Conservation (phyloP, 1,284 basidiomycete genomes). For the Cutaneotrichosporon dermatis region DNA sequence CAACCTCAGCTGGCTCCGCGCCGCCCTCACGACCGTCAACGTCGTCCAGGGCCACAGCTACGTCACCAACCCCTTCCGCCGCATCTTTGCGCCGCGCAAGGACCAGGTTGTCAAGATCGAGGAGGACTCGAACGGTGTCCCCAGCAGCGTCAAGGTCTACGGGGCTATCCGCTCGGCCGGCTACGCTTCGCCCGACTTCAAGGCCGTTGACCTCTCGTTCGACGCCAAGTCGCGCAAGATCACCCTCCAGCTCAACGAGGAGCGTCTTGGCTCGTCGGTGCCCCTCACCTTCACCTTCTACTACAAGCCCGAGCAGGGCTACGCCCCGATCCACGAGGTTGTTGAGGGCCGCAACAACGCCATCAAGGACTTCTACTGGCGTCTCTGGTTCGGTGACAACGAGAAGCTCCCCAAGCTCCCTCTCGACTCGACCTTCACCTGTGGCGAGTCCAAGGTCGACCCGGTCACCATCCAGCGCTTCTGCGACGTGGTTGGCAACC, state of each 20-base stretch:
- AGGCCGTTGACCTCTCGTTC: conserved; percentile 73
- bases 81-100: conserved; percentile 75
- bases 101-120: conserved; percentile 71
- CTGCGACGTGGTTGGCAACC: conserved; percentile 89
- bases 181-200: conserved; percentile 64
- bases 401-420: conserved; percentile 68
- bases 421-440: conserved; percentile 69
- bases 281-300: conserved; percentile 77
- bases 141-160: conserved; percentile 58
- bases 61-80: conserved; percentile 82
- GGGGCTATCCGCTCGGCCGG: conserved; percentile 80
- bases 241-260: conserved; percentile 75
- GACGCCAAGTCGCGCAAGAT: conserved; percentile 58
- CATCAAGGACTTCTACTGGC: conserved; percentile 97
- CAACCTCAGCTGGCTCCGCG: conserved; percentile 78
- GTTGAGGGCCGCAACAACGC: conserved; percentile 76
- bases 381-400: conserved; percentile 87
- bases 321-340: conserved; percentile 89
- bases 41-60: conserved; percentile 80
- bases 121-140: conserved; percentile 47
- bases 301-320: conserved; percentile 85
- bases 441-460: conserved; percentile 75
- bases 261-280: conserved; percentile 69
- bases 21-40: conserved; percentile 73
- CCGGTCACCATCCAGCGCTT: conserved; percentile 76